Percentiles rank a stretch among this genome's conserved stretches.
Conservation (phyloP, 1,284 basidiomycete genomes). For the Sporisorium graminicola region DNA sequence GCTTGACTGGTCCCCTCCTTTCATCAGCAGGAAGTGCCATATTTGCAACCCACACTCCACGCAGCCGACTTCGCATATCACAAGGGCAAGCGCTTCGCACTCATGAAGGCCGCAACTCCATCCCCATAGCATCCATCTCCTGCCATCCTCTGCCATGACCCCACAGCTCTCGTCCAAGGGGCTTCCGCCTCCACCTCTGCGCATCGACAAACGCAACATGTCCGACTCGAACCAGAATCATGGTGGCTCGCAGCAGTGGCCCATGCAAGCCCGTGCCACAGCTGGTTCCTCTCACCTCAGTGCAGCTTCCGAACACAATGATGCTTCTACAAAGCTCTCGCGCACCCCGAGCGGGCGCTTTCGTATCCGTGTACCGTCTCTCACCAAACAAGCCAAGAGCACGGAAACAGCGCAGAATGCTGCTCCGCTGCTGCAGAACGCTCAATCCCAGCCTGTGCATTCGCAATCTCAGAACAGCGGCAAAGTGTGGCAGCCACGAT, state of each 20-base stretch:
- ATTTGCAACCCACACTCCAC: not conserved
- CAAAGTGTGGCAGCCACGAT: slow-evolving; percentile 40
- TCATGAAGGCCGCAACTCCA: not conserved
- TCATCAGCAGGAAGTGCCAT: not conserved
- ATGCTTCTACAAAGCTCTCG: not conserved
- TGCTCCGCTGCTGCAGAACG: not conserved
- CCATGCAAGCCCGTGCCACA: not conserved
- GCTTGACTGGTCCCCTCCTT: not conserved
- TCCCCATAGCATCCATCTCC: not conserved
- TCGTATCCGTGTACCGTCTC: slow-evolving; percentile 22
- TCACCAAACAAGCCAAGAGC: slow-evolving; percentile 15
- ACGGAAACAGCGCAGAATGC: slow-evolving; percentile 3
- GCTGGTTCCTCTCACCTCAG: slow-evolving; percentile 4
- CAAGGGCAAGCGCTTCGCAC: not conserved
- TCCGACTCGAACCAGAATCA: not conserved
- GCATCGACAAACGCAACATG: slow-evolving; percentile 21
- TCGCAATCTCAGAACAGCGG: slow-evolving; percentile 4
- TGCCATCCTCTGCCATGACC: slow-evolving; percentile 9
- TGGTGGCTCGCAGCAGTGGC: not conserved
- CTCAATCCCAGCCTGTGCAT: not conserved
- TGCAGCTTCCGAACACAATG: not conserved
- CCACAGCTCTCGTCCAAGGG: slow-evolving; percentile 18
- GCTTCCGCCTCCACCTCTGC: slow-evolving; percentile 33
- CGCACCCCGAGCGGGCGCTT: slow-evolving; percentile 35
- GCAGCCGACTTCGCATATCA: not conserved